Evolutionary conservation across 441 rosid genomes (phyloP), one percentile per base, ranked within the genome.

Genomic region (Aquilaria agallochum): DNA sequence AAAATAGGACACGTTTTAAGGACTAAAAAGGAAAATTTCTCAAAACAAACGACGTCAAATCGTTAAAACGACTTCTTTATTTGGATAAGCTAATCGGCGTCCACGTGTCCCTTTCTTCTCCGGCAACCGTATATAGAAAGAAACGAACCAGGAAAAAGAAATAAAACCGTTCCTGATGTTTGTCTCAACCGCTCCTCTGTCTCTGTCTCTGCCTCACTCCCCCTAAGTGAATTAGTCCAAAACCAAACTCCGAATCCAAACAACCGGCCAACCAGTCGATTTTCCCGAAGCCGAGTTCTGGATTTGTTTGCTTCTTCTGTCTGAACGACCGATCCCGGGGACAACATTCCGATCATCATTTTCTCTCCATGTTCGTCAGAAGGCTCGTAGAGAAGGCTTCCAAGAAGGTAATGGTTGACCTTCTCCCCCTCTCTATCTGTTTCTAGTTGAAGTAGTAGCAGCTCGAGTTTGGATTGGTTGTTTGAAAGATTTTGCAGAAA

Each of bases 311-410:
- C 42, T 36, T 36, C 7, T 8, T 36, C 6, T 36, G 42, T 4
- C 42, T 4, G 42, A 36, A 1, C 42, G 6, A 8, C 42, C 42
- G 42, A 36, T 36, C 42, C 42, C 42, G 42, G 42, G 42, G 3
- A 36, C 42, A 36, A 8, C 42, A 8, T 36, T 36, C 42, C 42
- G 42, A 36, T 36, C 42, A 36, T 36, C 42, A 36, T 8, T 8
- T 36, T 48, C 66, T 30, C 13, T 9, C 62, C 13, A 89, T 90
- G 97, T 90, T 90, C 54, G 87, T 83, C 30, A 90, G 80, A 76
- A 85, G 81, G 74, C 82, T 90, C 12, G 97, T 88, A 49, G 91
- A 92, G 81, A 92, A 68, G 76, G 96, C 96, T 76, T 75, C 88
- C 8, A 89, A 76, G 87, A 92, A 89, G 96, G 96, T 89, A 71